Conservation (phyloP, 768 basidiomycete genomes). For the Psilocybe cubensis region DNA sequence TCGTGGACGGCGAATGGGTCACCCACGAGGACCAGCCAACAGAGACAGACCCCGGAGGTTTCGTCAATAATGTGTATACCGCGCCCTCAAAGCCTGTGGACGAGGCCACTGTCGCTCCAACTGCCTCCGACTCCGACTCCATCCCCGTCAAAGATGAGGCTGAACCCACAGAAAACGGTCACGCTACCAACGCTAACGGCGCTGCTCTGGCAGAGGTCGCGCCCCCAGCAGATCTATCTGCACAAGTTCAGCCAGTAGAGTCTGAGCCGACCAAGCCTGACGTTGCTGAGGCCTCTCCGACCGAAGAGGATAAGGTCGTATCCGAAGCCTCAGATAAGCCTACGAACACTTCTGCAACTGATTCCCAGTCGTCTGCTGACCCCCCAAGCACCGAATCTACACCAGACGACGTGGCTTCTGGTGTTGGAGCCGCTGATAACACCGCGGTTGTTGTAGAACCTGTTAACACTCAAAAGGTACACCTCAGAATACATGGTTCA, state of each 20-base stretch:
- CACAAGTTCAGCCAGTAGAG: conserved; percentile 12
- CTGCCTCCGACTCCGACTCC: conserved; percentile 1
- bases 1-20: conserved; percentile 76
- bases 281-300: conserved; percentile 5
- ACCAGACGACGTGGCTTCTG: conserved; percentile 41
- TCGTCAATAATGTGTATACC: conserved; percentile 69
- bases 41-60: conserved; percentile 64
- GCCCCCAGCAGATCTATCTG: conserved; percentile 3
- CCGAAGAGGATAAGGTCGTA: conserved; percentile 4
- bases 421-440: conserved; percentile 41
- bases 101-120: conserved; percentile 8
- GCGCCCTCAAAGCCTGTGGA: conserved; percentile 51
- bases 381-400: conserved; percentile 40
- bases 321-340: conserved; percentile 3
- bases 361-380: conserved; percentile 38
- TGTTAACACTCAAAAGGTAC: conserved; percentile 37
- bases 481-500: background rate
- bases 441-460: conserved; percentile 43
- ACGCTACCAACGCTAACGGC: conserved; percentile 14
- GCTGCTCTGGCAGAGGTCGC: conserved; percentile 3
- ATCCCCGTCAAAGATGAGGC: conserved; percentile 6
- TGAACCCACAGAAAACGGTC: conserved; percentile 15
- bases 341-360: conserved; percentile 11
- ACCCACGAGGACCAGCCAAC: conserved; percentile 56
- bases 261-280: conserved; percentile 17